phyloP scores from a whole-genome alignment of 495 filamentous ascomycete genomes.

The Talaromyces nanjingensis region DNA sequence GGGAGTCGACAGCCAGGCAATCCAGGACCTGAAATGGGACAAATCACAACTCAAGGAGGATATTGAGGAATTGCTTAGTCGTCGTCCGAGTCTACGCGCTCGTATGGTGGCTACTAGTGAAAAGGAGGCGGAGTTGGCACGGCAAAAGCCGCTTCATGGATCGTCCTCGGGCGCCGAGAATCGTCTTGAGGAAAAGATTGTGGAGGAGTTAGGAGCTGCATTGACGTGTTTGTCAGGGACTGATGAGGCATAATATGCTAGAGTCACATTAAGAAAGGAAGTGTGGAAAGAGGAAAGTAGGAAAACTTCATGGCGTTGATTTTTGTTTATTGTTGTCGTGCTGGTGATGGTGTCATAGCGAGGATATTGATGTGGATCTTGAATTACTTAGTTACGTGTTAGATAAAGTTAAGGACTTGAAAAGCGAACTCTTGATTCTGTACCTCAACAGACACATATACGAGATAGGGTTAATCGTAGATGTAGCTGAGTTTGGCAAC shows the following conservation, averaged over 20 bases:
- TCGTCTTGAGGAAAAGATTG: conserved; percentile 65
- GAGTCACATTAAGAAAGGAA: neutral
- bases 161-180: conserved; percentile 39
- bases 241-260: conserved; percentile 17
- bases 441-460: neutral
- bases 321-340: neutral
- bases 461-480: neutral
- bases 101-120: conserved; percentile 64
- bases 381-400: neutral
- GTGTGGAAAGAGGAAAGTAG: neutral
- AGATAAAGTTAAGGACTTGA: neutral
- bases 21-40: conserved; percentile 68
- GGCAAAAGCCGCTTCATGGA: conserved; percentile 36
- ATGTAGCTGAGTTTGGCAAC: neutral
- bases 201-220: conserved; percentile 51
- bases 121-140: conserved; percentile 60
- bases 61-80: conserved; percentile 65
- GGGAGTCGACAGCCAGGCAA: conserved; percentile 50
- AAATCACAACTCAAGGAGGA: conserved; percentile 62
- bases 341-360: conserved; percentile 3
- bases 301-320: neutral
- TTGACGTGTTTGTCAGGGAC: conserved; percentile 31
- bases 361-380: neutral
- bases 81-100: conserved; percentile 53
- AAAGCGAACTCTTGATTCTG: neutral